Conservation (phyloP, 2,329 filamentous ascomycete genomes). For the Apiospora arundinis region DNA sequence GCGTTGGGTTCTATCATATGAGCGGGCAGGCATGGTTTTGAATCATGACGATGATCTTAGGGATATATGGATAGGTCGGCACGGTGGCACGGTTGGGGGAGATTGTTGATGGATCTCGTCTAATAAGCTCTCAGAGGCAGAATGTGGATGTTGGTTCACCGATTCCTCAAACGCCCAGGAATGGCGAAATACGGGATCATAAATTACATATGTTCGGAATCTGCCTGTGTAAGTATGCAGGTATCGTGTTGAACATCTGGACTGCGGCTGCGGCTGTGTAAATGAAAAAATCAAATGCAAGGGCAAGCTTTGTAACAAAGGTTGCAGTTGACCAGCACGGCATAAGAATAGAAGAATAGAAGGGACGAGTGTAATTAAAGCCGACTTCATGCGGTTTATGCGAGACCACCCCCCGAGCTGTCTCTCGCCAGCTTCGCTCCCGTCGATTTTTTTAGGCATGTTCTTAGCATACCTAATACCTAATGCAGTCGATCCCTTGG, state of each 20-base stretch:
- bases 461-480: background rate
- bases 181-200: background rate
- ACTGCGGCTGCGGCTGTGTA: slow-evolving; percentile 1
- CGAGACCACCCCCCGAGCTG: background rate
- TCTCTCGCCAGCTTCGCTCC: background rate
- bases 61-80: slow-evolving; percentile 10
- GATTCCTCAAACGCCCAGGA: slow-evolving; percentile 1
- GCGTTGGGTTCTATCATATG: background rate
- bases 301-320: slow-evolving; percentile 8
- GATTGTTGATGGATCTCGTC: slow-evolving; percentile 18
- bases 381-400: slow-evolving; percentile 13
- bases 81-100: slow-evolving; percentile 11
- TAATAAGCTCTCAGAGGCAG: slow-evolving; percentile 9
- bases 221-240: background rate
- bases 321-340: background rate
- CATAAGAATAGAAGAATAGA: background rate
- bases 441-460: background rate
- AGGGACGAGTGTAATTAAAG: slow-evolving; percentile 10
- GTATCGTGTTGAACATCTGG: background rate
- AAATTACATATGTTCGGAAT: background rate
- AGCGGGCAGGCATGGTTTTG: background rate
- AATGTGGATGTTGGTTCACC: slow-evolving; percentile 10
- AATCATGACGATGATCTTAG: slow-evolving; percentile 15
- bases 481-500: slow-evolving; percentile 14
- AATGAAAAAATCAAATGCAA: background rate